Evolutionary conservation across 768 basidiomycete genomes (phyloP), one percentile per base, ranked within the genome.

Genomic region (Podaxis mareebaensis): DNA sequence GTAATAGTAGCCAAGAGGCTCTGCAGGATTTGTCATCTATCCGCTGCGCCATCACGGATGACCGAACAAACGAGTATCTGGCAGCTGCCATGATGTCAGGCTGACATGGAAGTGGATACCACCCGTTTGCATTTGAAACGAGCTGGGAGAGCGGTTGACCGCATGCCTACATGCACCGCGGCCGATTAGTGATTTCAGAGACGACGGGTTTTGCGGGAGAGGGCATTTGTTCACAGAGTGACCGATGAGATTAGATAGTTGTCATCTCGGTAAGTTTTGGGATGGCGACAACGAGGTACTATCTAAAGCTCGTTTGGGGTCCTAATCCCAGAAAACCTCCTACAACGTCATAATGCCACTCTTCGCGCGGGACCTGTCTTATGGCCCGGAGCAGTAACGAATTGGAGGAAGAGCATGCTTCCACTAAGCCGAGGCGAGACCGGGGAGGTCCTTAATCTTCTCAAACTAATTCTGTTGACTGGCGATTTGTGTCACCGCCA

Each of bases 81-180:
- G 51, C 59, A 60, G 59, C 22, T 53, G 59, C 51, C 59, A 60
- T 60, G 59, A 60, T 60, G 49, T 39, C 48, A 39, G 49, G 52
- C 49, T 38, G 12, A 4, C 26, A 39, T 40, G 6, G 48, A 38
- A 40, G 36, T 39, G 36, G 17, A 58, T 48, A 22, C 28, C 30
- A 8, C 5, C 20, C 20, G 22, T 20, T 24, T 10, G 58, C 5
- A 52, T n/a, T 15, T 30, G 49, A 51, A 28, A 24, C 20, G 17
- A 28, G 53, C 53, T 55, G 36, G 33, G 38, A 40, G 26, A 46
- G 7, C 7, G 8, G 44, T 39, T 26, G 22, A n/a, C 48, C 36
- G 38, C 40, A 38, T 52, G 36, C 36, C 10, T 59, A 51, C 5
- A 52, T 15, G 42, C 20, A 38, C 5, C 13, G 33, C n/a, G 17